Evolutionary conservation across 2,329 filamentous ascomycete species (phyloP).

Genomic region (Arthroderma sp.): DNA sequence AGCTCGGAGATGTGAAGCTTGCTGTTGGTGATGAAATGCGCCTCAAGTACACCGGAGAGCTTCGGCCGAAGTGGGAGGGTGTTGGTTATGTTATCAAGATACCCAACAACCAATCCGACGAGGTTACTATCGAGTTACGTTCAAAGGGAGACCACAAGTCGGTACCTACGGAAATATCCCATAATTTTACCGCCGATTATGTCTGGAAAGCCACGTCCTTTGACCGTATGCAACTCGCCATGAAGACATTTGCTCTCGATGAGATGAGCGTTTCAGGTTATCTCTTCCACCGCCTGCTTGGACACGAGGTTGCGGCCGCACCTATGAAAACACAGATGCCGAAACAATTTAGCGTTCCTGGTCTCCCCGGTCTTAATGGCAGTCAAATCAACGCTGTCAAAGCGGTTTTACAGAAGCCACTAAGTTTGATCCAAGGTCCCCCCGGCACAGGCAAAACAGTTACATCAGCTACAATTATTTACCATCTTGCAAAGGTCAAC

Average conservation of each 20-base stretch:
- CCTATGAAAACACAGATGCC: slow-evolving; percentile 93
- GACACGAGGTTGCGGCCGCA: slow-evolving; percentile 85
- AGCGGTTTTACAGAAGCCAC: slow-evolving; percentile 80
- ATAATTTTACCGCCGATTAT: slow-evolving; percentile 97
- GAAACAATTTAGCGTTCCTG: slow-evolving; percentile 92
- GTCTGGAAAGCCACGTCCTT: slow-evolving; percentile 99
- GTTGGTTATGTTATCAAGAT: slow-evolving; percentile 99
- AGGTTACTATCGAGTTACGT: slow-evolving; percentile 87
- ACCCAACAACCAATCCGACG: slow-evolving; percentile 96
- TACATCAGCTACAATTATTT: slow-evolving; percentile 96
- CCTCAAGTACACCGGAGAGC: slow-evolving; percentile 86
- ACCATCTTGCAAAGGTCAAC: slow-evolving; percentile 90
- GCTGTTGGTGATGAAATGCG: slow-evolving; percentile 98
- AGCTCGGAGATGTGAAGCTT: slow-evolving; percentile 93
- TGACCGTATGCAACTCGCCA: slow-evolving; percentile 96
- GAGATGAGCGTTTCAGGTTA: slow-evolving; percentile 98
- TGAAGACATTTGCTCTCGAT: slow-evolving; percentile 97
- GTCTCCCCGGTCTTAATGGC: slow-evolving; percentile 83
- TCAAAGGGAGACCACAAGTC: slow-evolving; percentile 93
- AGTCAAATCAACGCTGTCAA: slow-evolving; percentile 96
- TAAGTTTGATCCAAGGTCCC: slow-evolving; percentile 92
- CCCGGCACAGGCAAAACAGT: slow-evolving; percentile 98
- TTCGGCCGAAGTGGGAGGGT: slow-evolving; percentile 87
- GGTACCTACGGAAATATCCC: slow-evolving; percentile 87
- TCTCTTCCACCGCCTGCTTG: slow-evolving; percentile 93